Percentiles rank a stretch among this genome's conserved stretches.
Evolutionary conservation across 2,329 filamentous ascomycete species (phyloP).

Genomic region (Fusarium humuli): DNA sequence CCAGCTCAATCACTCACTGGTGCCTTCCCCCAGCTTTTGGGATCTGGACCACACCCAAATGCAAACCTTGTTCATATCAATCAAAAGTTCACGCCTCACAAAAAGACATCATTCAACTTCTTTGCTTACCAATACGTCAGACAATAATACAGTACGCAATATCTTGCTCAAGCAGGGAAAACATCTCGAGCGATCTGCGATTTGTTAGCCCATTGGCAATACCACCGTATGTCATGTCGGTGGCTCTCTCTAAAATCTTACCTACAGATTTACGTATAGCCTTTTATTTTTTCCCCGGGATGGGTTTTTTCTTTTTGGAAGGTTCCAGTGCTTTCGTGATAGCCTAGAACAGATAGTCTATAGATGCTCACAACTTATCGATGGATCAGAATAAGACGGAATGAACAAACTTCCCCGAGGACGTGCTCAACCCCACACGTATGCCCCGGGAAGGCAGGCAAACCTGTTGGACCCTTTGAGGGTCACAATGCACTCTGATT

Average conservation of each 20-base stretch:
- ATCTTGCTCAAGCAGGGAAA: slow-evolving; percentile 10
- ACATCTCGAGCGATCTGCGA: slow-evolving; percentile 34
- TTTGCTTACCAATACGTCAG: slow-evolving; percentile 41
- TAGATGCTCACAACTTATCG: neutral
- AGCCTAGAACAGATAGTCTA: neutral
- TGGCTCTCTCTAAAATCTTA: slow-evolving; percentile 41
- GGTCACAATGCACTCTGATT: slow-evolving; percentile 6
- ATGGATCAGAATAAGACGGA: neutral
- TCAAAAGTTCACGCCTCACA: neutral
- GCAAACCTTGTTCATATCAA: slow-evolving; percentile 1
- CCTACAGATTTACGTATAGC: slow-evolving; percentile 7
- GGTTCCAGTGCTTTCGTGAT: slow-evolving; percentile 39
- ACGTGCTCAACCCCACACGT: slow-evolving; percentile 17
- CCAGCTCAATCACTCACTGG: neutral
- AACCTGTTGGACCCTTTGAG: neutral
- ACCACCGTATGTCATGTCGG: slow-evolving; percentile 7
- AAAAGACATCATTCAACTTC: slow-evolving; percentile 2
- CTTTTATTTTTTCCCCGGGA: slow-evolving; percentile 19
- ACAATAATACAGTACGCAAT: slow-evolving; percentile 16
- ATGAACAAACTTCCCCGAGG: neutral
- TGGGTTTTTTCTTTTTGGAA: slow-evolving; percentile 22
- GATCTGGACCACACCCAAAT: slow-evolving; percentile 8
- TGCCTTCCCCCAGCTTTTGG: slow-evolving; percentile 21
- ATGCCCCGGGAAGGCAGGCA: slow-evolving; percentile 1
- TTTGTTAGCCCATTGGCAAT: slow-evolving; percentile 11